phyloP scores from a whole-genome alignment of 805 yeast species.

The Wickerhamomyces ciferrii region DNA sequence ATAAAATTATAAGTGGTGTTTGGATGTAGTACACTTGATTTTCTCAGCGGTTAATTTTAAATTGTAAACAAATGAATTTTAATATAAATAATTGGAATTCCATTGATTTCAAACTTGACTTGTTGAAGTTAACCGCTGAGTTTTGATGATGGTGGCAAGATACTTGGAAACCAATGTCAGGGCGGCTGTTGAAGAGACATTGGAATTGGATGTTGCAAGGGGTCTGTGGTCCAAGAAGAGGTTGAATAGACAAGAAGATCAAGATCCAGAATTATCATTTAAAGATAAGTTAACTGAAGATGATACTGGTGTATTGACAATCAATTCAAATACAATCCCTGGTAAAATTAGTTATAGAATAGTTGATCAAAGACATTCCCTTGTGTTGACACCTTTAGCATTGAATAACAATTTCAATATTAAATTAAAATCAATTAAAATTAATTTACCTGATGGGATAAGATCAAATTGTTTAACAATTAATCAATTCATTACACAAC shows the following conservation, averaged over 20 bases:
- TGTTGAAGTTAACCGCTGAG: too few relatives aligned
- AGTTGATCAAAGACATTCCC: slow-evolving; percentile 10
- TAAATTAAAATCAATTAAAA: slow-evolving; percentile 14
- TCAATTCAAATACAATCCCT: slow-evolving; percentile 29
- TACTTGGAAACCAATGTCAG: slow-evolving; percentile 6
- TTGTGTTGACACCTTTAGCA: slow-evolving; percentile 16
- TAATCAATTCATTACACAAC: slow-evolving; percentile 23
- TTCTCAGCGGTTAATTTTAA: background rate
- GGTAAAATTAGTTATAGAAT: slow-evolving; percentile 23
- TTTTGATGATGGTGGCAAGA: slow-evolving; percentile 10
- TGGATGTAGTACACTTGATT: too few relatives aligned
- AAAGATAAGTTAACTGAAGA: slow-evolving; percentile 8
- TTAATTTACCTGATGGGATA: slow-evolving; percentile 34
- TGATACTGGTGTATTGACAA: slow-evolving; percentile 20
- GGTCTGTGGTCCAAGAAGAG: slow-evolving; percentile 14
- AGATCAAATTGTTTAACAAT: slow-evolving; percentile 32
- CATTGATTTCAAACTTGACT: too few relatives aligned
- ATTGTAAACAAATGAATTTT: too few relatives aligned
- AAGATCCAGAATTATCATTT: slow-evolving; percentile 18
- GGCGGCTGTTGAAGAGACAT: background rate
- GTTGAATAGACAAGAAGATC: background rate
- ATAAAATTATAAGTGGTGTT: background rate
- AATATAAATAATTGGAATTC: too few relatives aligned
- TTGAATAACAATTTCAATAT: slow-evolving; percentile 18
- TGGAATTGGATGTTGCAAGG: slow-evolving; percentile 19